Base-by-base conservation (phyloP, 2,329 filamentous ascomycete genomes). In the Ophiostoma quercus region DNA sequence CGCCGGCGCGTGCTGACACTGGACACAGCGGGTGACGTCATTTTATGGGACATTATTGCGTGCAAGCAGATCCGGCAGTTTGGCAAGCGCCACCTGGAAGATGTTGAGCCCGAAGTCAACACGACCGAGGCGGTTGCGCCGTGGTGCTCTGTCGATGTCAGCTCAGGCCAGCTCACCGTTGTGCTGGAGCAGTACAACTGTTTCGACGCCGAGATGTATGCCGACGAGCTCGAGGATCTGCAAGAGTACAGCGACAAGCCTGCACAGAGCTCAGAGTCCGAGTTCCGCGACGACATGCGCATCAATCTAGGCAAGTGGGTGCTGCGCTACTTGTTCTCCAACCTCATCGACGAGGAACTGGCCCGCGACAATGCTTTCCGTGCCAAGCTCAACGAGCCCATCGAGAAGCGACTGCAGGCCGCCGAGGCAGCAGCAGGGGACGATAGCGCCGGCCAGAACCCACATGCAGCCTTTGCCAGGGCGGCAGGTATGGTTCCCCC, bases 231-330 rank as follows among this genome's bases (percentile, higher is more conserved):
- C 19, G 83, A 67, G 22, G 62, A 41, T 32, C 25, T 14, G 19
- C 29, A 32, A 22, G 41, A 16, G 14, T 22, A 11, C 25, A 19
- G 19, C 2, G 67, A 51, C 29, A 16, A 6, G 34, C 34, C 3
- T 11, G 32, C 4, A 1, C 16, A 39, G 2, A 41, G 54, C 1
- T 9, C n/a, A 12, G 89, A 92, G n/a, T 83, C 91, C 22, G 90
- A 94, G 14, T 97, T 97, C 76, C 85, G 90, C 70, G 94, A 98
- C 75, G 95, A 99, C 75, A 94, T 98, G 80, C 88, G 95, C 81
- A 96, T 98, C 78, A 98, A 97, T 76, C 87, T 98, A 65, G 95
- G 95, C 9, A 97, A 96, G 82, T 99, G 95, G 95, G 88, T 98
- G 65, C 81, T 99, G 71, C 88, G 95, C 43, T 96, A 97, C 78